phyloP scores from a whole-genome alignment of 106 monocot species.

The Gastrodia elata region DNA sequence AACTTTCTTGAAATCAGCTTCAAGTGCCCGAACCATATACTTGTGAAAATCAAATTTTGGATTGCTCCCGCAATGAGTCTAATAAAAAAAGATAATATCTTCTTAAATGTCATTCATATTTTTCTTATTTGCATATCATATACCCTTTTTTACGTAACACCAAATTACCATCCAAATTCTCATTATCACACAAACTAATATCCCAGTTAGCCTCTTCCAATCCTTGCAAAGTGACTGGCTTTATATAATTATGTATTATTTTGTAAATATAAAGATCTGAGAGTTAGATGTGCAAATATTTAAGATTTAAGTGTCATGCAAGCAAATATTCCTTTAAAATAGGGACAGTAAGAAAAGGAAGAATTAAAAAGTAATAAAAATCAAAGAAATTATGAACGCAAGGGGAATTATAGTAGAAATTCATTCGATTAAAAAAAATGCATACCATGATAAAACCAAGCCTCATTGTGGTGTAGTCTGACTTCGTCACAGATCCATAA shows the following conservation, averaged over 20 bases:
- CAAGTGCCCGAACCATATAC: constrained; percentile 46
- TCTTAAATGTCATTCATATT: too few species aligned
- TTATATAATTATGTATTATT: too few species aligned
- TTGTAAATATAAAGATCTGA: too few species aligned
- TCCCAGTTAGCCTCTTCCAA: too few species aligned
- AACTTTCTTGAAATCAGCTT: constrained; percentile 59
- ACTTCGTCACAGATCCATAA: constrained; percentile 56
- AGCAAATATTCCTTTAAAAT: neutral
- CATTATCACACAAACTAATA: too few species aligned
- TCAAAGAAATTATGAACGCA: neutral
- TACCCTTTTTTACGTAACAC: too few species aligned
- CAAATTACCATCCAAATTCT: too few species aligned
- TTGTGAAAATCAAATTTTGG: constrained; percentile 52
- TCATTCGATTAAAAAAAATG: neutral
- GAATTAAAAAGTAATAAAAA: neutral
- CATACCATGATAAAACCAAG: constrained; percentile 63
- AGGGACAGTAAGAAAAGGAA: too few species aligned
- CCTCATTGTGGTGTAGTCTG: constrained; percentile 59
- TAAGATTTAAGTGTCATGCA: neutral
- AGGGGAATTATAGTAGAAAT: neutral
- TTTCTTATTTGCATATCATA: too few species aligned
- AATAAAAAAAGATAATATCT: too few species aligned
- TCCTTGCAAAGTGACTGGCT: too few species aligned
- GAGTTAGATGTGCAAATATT: too few species aligned
- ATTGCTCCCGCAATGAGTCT: constrained; percentile 41